Percentiles rank a stretch among this genome's conserved stretches.
phyloP scores from a whole-genome alignment of 208 protist genomes.

The Herpetomonas tarakana region DNA sequence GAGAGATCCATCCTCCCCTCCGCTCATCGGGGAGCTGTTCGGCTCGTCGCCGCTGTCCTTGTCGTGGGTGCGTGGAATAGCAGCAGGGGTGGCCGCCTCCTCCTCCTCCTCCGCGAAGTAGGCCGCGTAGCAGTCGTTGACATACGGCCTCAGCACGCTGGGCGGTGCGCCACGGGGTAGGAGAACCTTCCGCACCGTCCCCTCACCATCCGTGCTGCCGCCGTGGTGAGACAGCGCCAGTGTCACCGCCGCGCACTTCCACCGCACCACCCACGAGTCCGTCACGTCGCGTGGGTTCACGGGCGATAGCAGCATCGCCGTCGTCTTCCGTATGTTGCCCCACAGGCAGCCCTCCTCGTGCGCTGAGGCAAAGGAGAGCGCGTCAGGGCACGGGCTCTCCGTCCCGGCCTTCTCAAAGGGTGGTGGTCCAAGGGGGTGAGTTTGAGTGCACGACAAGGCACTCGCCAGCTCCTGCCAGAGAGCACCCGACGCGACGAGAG shows the following conservation, averaged over 20 bases:
- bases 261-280: conserved; percentile 32
- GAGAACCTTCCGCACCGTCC: conserved; percentile 18
- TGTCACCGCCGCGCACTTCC: conserved; percentile 38
- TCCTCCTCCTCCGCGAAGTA: background rate
- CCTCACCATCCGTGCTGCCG: too few relatives aligned
- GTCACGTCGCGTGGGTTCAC: conserved; percentile 17
- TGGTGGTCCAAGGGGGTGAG: too few relatives aligned
- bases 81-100: too few relatives aligned
- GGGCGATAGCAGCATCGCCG: conserved; percentile 24
- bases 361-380: conserved; percentile 11
- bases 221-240: background rate
- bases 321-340: conserved; percentile 2
- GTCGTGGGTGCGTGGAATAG: too few relatives aligned
- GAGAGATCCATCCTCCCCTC: too few relatives aligned
- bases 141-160: conserved; percentile 16
- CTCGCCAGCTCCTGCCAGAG: too few relatives aligned
- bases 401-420: too few relatives aligned
- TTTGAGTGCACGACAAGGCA: too few relatives aligned
- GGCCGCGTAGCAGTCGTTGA: background rate
- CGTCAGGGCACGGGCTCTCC: too few relatives aligned
- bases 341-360: conserved; percentile 20
- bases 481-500: too few relatives aligned
- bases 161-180: conserved; percentile 59
- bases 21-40: too few relatives aligned
- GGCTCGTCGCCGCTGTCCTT: too few relatives aligned